Evolutionary conservation across 331 rosid genomes (phyloP).

Genomic region (Erythrophleum ivorense): DNA sequence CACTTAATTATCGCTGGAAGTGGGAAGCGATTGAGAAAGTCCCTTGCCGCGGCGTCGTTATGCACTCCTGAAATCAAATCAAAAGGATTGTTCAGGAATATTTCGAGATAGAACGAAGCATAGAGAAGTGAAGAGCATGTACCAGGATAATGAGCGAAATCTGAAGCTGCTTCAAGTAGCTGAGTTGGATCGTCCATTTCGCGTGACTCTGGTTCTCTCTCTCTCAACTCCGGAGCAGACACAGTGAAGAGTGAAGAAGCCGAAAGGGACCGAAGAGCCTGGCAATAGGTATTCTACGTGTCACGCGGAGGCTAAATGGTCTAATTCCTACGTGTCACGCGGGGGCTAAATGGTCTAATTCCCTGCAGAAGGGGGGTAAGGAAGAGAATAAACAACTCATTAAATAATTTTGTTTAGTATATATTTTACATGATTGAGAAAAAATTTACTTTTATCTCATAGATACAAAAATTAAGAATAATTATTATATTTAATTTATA

Average conservation of each 20-base stretch:
- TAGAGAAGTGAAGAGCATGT: not conserved
- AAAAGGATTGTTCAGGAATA: not conserved
- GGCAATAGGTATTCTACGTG: slow-evolving; percentile 46
- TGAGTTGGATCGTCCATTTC: slow-evolving; percentile 36
- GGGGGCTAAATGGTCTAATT: too few relatives aligned
- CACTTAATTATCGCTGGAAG: slow-evolving; percentile 78
- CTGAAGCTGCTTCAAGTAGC: slow-evolving; percentile 49
- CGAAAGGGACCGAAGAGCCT: slow-evolving; percentile 13
- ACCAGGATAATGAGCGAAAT: slow-evolving; percentile 51
- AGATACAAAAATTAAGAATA: too few relatives aligned
- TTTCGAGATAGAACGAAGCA: not conserved
- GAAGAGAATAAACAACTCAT: too few relatives aligned
- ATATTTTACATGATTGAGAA: too few relatives aligned
- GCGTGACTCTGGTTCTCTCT: not conserved
- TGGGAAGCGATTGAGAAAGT: slow-evolving; percentile 79
- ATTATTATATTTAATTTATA: too few relatives aligned
- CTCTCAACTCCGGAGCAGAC: not conserved
- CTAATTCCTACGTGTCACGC: too few relatives aligned
- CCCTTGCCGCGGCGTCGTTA: slow-evolving; percentile 66
- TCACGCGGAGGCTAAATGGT: not conserved
- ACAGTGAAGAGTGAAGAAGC: not conserved
- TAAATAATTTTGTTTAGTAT: too few relatives aligned
- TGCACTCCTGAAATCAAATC: slow-evolving; percentile 60
- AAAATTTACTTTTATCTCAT: too few relatives aligned
- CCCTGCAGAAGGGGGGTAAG: too few relatives aligned